Evolutionary conservation across 768 basidiomycete genomes (phyloP).

Genomic region (Auricularia sp.): DNA sequence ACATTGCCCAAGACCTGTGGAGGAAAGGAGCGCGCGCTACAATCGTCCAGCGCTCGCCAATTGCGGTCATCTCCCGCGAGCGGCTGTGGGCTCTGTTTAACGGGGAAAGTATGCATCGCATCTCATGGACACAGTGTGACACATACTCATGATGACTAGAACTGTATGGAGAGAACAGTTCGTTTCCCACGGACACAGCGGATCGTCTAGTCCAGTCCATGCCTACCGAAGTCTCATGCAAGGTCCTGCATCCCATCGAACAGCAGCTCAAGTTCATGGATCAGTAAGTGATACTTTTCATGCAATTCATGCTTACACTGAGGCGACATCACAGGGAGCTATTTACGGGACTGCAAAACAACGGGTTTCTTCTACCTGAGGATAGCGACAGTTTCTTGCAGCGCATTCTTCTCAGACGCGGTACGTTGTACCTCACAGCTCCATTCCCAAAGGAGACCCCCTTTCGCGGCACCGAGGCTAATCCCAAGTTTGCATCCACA

Average conservation of each 20-base stretch:
- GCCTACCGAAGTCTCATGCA: not conserved
- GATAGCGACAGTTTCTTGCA: conserved; percentile 21
- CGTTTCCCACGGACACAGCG: not conserved
- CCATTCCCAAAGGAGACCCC: too few relatives aligned
- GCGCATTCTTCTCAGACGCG: not conserved
- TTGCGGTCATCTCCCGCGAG: not conserved
- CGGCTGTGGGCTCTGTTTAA: not conserved
- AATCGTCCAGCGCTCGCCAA: conserved; percentile 1
- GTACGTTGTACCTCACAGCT: not conserved
- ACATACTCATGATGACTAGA: not conserved
- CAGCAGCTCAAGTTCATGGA: not conserved
- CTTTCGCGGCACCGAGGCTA: not conserved
- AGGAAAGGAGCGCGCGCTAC: not conserved
- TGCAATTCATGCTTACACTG: not conserved
- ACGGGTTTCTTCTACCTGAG: conserved; percentile 53
- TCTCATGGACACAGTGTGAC: not conserved
- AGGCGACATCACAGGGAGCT: conserved; percentile 30
- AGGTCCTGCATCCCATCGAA: not conserved
- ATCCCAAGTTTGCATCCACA: not conserved
- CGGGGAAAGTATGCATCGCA: not conserved
- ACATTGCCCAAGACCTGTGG: conserved; percentile 1
- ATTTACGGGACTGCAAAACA: conserved; percentile 53
- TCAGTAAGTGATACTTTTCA: not conserved
- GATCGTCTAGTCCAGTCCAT: not conserved
- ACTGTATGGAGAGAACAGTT: not conserved